Base-by-base conservation (phyloP, 192 early-diverging fungal species). In the Coemansia sp. region DNA sequence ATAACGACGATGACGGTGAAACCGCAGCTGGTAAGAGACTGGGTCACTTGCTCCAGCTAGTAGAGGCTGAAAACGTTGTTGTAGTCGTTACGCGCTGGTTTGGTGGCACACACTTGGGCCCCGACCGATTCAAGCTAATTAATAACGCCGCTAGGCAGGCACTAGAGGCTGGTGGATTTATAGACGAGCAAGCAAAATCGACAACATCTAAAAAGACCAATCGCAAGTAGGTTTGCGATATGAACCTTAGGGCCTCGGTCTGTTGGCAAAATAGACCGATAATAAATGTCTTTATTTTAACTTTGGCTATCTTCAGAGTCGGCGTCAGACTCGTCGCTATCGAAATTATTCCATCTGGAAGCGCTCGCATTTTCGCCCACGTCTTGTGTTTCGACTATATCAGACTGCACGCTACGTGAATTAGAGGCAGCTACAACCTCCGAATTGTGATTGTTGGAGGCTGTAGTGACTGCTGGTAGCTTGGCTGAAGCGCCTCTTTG, bases 1-100 rank as follows among this genome's bases (percentile, higher is more conserved):
- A 92, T 60, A 92, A 92, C 69, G 96, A 98, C 74, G 96, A 98
- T 74, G 95, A 98, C 56, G 96, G 96, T 19, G 96, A 98, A 80
- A 91, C 89, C 2, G 94, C 94, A 2, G 96, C 96, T 5, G 96
- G 96, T 13, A 88, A 88, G 66, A 78, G 95, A 34, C 76, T 98
- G 55, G 76, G 88, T 11, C 93, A 97, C 80, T 76, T 98, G 67
- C 75, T 98, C 72, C 88, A 95, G 65, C 78, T 92, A 13, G 65
- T 92, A 29, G 88, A 90, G 7, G 86, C 87, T 6, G 77, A 82
- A 42, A 89, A 95, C 74, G 87, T 91, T 0, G 76, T 94, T 8
- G 94, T 95, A 4, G 87, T 97, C 2, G 95, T 98, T 17, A 82
- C 85, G 1, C 75, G 90, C 36, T 96, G 92, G 93, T 98, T 92